These are phyloP conservation scores for Ceratobasidium sp. DNA, from an alignment of 1,284 basidiomycete species.

Conservation along the genomic window DNA sequence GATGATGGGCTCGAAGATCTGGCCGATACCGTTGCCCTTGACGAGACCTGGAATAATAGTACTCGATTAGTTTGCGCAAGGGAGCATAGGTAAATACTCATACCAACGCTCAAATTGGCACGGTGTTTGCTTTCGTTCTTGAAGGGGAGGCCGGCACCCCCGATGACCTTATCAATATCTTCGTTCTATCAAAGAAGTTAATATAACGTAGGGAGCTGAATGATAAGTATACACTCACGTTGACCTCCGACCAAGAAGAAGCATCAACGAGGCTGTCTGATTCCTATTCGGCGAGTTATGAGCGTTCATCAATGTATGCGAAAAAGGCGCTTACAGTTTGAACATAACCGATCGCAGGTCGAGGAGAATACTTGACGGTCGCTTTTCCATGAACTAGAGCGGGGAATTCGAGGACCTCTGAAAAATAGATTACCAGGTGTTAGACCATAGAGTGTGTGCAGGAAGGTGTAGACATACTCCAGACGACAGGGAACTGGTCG, in stretches of 20 bases:
- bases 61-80: neutral
- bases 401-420: slow-evolving; percentile 11
- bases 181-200: neutral
- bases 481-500: slow-evolving; percentile 35
- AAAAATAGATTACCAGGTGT: neutral
- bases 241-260: slow-evolving; percentile 8
- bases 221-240: neutral
- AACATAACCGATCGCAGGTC: slow-evolving; percentile 23
- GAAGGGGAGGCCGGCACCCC: neutral
- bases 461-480: neutral
- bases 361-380: neutral
- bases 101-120: slow-evolving; percentile 9
- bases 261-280: slow-evolving; percentile 16
- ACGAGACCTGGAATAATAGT: slow-evolving; percentile 1
- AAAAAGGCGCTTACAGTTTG: slow-evolving; percentile 4
- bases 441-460: neutral
- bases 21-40: neutral
- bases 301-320: neutral
- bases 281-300: slow-evolving; percentile 12
- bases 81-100: neutral
- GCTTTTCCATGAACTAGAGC: slow-evolving; percentile 7
- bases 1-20: neutral
- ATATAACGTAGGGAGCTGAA: neutral
- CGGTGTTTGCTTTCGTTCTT: slow-evolving; percentile 13
- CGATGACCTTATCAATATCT: slow-evolving; percentile 10